Percentiles rank a stretch among this genome's conserved stretches.
Conservation (phyloP, 2,329 filamentous ascomycete species). For the Onygenales sp. region DNA sequence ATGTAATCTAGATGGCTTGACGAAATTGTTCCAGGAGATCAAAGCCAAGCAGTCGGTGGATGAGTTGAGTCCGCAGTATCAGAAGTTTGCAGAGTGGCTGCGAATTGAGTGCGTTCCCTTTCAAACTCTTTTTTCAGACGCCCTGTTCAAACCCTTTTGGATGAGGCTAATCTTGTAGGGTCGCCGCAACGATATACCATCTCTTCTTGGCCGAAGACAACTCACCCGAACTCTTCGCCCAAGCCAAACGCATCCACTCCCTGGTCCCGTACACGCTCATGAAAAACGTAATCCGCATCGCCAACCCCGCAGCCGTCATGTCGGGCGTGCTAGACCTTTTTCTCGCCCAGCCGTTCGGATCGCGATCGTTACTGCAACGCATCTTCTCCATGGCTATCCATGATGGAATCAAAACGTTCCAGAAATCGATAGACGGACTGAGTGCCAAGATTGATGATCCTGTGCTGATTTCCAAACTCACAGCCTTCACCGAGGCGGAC, state of each 20-base stretch:
- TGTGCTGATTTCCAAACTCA: constrained; percentile 70
- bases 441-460: constrained; percentile 70
- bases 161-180: constrained; percentile 29
- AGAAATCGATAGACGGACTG: constrained; percentile 75
- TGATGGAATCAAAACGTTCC: constrained; percentile 79
- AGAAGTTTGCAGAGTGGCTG: constrained; percentile 97
- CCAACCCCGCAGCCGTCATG: constrained; percentile 96
- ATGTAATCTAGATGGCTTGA: constrained; percentile 60
- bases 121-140: background rate
- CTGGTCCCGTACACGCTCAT: constrained; percentile 85
- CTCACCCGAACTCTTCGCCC: constrained; percentile 89
- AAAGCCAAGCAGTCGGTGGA: constrained; percentile 78
- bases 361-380: constrained; percentile 80
- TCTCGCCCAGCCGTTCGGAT: constrained; percentile 86
- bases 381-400: constrained; percentile 89
- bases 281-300: constrained; percentile 94
- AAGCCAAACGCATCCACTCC: constrained; percentile 88
- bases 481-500: constrained; percentile 64
- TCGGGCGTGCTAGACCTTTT: constrained; percentile 91
- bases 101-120: constrained; percentile 60
- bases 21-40: constrained; percentile 87
- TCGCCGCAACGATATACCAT: constrained; percentile 93
- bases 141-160: no score
- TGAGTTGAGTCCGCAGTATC: constrained; percentile 87
- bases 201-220: constrained; percentile 97